These are phyloP conservation scores for Kentomonas sorsogonicus DNA, from an alignment of 208 protist species.

Conservation along the genomic window DNA sequence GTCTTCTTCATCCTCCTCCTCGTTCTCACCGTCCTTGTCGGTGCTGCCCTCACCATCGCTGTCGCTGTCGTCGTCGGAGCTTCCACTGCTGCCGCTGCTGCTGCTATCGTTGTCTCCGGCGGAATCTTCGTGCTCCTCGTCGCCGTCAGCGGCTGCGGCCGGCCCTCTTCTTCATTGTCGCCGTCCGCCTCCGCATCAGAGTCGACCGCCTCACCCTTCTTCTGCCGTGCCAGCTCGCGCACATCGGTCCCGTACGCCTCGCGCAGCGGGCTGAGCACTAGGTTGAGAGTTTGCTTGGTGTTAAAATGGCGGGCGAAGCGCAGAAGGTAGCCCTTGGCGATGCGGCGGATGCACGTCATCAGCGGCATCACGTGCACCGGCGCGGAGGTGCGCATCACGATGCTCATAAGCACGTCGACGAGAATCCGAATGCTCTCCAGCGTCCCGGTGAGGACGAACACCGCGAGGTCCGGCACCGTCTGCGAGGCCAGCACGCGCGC, in stretches of 20 bases:
- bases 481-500: constrained; percentile 49
- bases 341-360: constrained; percentile 70
- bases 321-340: constrained; percentile 66
- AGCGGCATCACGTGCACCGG: constrained; percentile 83
- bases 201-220: constrained; percentile 26
- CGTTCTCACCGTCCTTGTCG: constrained; percentile 16
- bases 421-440: constrained; percentile 79
- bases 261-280: constrained; percentile 68
- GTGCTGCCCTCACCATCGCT: constrained; percentile 13
- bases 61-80: constrained; percentile 16
- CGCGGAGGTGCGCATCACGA: constrained; percentile 67
- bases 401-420: constrained; percentile 77
- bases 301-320: constrained; percentile 69
- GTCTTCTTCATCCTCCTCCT: constrained; percentile 21
- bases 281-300: constrained; percentile 47
- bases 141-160: constrained; percentile 10
- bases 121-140: constrained; percentile 10
- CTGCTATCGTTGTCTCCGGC: constrained; percentile 13
- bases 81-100: background rate
- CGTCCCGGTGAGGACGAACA: constrained; percentile 70
- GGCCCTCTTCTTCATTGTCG: constrained; percentile 16
- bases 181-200: constrained; percentile 28
- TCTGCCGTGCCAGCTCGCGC: constrained; percentile 64
- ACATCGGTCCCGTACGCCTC: constrained; percentile 81
- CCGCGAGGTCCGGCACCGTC: constrained; percentile 60